Conservation (phyloP, 345 rosid genomes). For the Rhodamnia argentea region DNA sequence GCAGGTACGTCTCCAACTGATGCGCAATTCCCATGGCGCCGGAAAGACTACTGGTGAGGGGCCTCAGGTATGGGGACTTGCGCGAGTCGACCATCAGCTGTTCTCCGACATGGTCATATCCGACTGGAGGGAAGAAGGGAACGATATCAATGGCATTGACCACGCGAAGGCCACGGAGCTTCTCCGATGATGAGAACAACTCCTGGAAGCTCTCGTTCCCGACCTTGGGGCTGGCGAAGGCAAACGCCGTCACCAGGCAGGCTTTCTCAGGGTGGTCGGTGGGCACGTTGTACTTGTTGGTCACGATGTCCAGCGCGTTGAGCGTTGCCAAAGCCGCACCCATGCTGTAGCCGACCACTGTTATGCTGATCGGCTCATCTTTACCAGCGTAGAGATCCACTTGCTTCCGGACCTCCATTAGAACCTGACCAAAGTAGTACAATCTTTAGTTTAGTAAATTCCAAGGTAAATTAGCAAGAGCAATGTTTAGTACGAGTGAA, state of each 20-base stretch:
- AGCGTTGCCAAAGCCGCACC: conserved; percentile 53
- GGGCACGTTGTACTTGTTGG: conserved; percentile 37
- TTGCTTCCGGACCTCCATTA: conserved; percentile 30
- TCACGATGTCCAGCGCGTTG: conserved; percentile 48
- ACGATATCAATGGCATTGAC: conserved; percentile 43
- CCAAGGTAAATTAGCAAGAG: neutral
- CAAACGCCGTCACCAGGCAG: conserved; percentile 40
- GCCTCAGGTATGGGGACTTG: conserved; percentile 38
- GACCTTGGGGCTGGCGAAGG: conserved; percentile 57
- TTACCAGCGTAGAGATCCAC: conserved; percentile 25
- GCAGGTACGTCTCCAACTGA: conserved; percentile 47
- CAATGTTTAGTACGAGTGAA: neutral
- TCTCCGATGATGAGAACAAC: conserved; percentile 18
- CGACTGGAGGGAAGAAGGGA: conserved; percentile 48
- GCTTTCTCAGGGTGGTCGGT: conserved; percentile 7
- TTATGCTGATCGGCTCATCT: conserved; percentile 54
- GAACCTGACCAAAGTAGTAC: conserved; percentile 3
- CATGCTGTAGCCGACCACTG: conserved; percentile 46
- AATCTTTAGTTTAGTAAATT: neutral
- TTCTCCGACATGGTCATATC: conserved; percentile 49
- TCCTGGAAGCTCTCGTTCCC: conserved; percentile 34
- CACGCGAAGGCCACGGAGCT: conserved; percentile 37
- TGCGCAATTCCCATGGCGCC: conserved; percentile 29
- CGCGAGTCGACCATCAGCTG: conserved; percentile 49
- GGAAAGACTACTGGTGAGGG: neutral